Evolutionary conservation across 2,329 filamentous ascomycete genomes (phyloP).

Genomic region (Zelopaecilomyces penicillatus): DNA sequence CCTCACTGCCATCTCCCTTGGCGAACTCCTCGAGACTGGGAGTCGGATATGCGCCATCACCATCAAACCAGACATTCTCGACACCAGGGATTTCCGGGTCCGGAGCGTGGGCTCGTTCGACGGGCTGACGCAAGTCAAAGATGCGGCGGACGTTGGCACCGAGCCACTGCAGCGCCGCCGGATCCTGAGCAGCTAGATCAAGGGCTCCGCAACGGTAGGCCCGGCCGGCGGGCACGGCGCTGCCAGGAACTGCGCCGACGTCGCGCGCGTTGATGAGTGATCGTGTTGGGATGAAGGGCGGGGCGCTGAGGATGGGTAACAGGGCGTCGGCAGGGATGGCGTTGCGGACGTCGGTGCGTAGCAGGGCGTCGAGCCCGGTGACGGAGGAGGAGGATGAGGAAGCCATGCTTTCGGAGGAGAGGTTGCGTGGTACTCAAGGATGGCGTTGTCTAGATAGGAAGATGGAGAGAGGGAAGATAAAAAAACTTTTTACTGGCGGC

Average conservation of each 20-base stretch:
- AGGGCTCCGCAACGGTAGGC: slow-evolving; percentile 41
- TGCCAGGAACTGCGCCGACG: slow-evolving; percentile 35
- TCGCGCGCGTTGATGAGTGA: slow-evolving; percentile 46
- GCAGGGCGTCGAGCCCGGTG: slow-evolving; percentile 26
- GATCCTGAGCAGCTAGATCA: slow-evolving; percentile 19
- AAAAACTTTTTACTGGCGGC: too few species aligned
- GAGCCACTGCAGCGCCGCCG: slow-evolving; percentile 27
- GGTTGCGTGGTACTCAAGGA: too few species aligned
- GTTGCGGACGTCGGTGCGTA: slow-evolving; percentile 31
- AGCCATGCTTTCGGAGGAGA: too few species aligned
- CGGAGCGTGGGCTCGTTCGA: slow-evolving; percentile 33
- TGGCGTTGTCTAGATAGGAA: too few species aligned
- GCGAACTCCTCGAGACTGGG: slow-evolving; percentile 34
- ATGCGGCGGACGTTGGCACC: slow-evolving; percentile 31
- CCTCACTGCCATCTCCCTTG: slow-evolving; percentile 34
- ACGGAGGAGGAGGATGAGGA: slow-evolving; percentile 12
- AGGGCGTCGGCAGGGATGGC: slow-evolving; percentile 30
- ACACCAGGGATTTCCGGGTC: slow-evolving; percentile 37
- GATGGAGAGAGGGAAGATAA: too few species aligned
- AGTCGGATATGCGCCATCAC: slow-evolving; percentile 24
- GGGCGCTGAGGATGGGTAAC: slow-evolving; percentile 25
- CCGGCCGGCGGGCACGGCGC: slow-evolving; percentile 31
- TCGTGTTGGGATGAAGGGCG: slow-evolving; percentile 38
- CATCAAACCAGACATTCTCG: slow-evolving; percentile 37
- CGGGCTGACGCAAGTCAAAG: slow-evolving; percentile 42